A percentile compares a stretch with the other conserved stretches of the same genome.
phyloP scores from a whole-genome alignment of 1,284 basidiomycete species.

The Grifola frondosa region DNA sequence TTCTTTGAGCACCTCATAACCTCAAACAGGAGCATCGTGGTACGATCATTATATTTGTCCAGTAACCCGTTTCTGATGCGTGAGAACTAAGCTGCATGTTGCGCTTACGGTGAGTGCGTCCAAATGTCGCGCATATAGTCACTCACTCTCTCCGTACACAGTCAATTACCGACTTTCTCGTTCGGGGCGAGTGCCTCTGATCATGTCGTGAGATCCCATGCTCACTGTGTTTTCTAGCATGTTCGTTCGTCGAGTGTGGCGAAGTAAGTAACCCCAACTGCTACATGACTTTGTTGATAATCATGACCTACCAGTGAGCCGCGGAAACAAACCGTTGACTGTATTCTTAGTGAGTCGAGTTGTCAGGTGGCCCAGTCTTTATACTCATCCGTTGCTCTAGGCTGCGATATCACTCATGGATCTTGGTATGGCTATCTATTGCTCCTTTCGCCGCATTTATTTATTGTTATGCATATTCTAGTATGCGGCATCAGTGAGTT shows the following conservation, averaged over 20 bases:
- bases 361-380: too few relatives aligned
- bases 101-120: too few relatives aligned
- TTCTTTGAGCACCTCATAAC: not conserved
- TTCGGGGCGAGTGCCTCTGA: too few relatives aligned
- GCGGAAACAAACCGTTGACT: slow-evolving; percentile 11
- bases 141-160: too few relatives aligned
- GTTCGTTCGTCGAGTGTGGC: slow-evolving; percentile 21
- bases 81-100: too few relatives aligned
- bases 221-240: slow-evolving; percentile 8
- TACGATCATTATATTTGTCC: slow-evolving; percentile 3
- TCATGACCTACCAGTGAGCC: slow-evolving; percentile 26
- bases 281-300: not conserved
- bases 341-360: slow-evolving; percentile 16
- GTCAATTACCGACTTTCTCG: too few relatives aligned
- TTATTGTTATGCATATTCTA: not conserved
- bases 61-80: not conserved
- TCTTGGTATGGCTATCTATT: slow-evolving; percentile 10
- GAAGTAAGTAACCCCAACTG: slow-evolving; percentile 9
- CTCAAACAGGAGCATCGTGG: slow-evolving; percentile 20
- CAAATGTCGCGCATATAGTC: too few relatives aligned
- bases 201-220: not conserved
- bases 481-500: slow-evolving; percentile 9
- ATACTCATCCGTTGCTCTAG: slow-evolving; percentile 5
- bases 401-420: slow-evolving; percentile 15
- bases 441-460: not conserved